phyloP scores from a whole-genome alignment of 495 filamentous ascomycete genomes.

The Talaromyces borbonicus region DNA sequence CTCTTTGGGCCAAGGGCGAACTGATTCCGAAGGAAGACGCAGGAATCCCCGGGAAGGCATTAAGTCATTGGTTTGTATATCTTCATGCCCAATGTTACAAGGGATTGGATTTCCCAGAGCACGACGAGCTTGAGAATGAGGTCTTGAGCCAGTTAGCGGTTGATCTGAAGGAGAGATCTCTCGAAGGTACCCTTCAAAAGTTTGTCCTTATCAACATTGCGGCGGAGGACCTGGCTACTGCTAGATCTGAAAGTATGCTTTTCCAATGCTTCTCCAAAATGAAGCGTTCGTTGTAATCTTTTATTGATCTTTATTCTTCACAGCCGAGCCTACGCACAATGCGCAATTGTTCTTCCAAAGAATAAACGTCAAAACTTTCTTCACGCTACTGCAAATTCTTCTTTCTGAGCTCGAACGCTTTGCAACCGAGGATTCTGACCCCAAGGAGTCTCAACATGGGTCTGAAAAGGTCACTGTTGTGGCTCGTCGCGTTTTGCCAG shows the following conservation, averaged over 20 bases:
- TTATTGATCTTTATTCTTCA: neutral
- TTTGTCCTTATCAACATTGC: constrained; percentile 80
- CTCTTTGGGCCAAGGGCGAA: constrained; percentile 49
- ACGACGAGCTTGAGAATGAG: constrained; percentile 79
- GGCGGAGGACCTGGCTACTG: constrained; percentile 60
- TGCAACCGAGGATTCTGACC: constrained; percentile 36
- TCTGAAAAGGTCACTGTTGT: constrained; percentile 51
- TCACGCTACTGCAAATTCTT: constrained; percentile 64
- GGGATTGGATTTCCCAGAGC: constrained; percentile 57
- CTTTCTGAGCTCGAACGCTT: constrained; percentile 54
- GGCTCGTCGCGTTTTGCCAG: constrained; percentile 56
- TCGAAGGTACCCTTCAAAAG: constrained; percentile 61
- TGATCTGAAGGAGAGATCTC: constrained; percentile 58
- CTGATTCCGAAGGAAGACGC: constrained; percentile 44
- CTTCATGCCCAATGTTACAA: constrained; percentile 78
- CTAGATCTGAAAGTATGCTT: constrained; percentile 50
- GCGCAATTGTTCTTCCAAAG: constrained; percentile 65
- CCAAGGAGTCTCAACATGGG: constrained; percentile 25
- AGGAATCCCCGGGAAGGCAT: constrained; percentile 38
- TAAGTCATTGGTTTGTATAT: constrained; percentile 76
- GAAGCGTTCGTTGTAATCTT: neutral
- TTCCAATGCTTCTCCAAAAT: neutral
- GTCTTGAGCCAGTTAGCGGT: constrained; percentile 67
- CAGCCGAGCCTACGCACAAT: constrained; percentile 33
- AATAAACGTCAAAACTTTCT: constrained; percentile 74